Evolutionary conservation across 495 filamentous ascomycete species (phyloP), one percentile per base, ranked within the genome.

Genomic region (Penicillium coffeae): DNA sequence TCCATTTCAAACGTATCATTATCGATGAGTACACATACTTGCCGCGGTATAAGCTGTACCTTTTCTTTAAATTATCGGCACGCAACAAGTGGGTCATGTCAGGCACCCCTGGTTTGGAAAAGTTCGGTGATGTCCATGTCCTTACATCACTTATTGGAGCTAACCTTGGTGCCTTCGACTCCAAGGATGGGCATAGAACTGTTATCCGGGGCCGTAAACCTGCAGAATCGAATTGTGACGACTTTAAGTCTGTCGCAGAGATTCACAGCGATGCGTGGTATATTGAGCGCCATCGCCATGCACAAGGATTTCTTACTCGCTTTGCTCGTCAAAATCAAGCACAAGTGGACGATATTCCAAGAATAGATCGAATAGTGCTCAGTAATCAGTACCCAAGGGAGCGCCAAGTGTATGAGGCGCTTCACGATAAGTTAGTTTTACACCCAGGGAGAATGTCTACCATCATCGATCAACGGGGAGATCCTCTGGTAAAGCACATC

Each of bases 21-120:
- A 74, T 87, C 37, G 86, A 89, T 55, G 86, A 89, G 45, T 88
- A 79, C 60, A 80, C 82, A 1, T 85, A 86, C 53, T 60, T 73
- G 30, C 65, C 73, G 12, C 53, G 66, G 16, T 52, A 68, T 5
- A 55, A 62, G 32, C 59, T 63, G 20, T 41, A 53, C 0, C 47
- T 64, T 4, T 45, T 80, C 3, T 47, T 60, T 1, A 52, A 56
- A 1, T 45, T 82, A 1, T 48, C 71, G 5, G 73, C 79, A 20
- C 65, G 69, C 38, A 76, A 77, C 8, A 80, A 77, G 46, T 89
- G 86, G 86, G 68, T 85, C 18, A 62, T 89, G 0, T 88, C 85
- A 0, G 86, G 79, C 2, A 89, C 86, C 1, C 86, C 85, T 0
- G 70, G 70, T 1, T 59, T 85, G 0, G 64, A 64, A 4, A 74